These are phyloP conservation scores for Carallia brachiata DNA, from an alignment of 345 rosid species.

Conservation along the genomic window DNA sequence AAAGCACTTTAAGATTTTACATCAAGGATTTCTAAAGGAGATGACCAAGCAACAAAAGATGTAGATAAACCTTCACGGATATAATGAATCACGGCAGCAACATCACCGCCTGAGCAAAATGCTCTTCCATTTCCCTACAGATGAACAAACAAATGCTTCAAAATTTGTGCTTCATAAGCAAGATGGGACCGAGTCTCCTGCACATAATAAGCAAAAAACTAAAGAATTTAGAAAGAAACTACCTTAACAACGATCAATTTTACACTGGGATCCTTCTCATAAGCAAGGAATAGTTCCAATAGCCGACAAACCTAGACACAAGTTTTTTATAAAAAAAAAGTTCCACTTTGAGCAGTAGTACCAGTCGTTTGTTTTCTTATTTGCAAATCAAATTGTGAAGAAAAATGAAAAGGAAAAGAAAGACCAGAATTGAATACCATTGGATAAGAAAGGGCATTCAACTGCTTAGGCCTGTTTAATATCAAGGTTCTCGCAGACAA, in stretches of 20 bases:
- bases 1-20: neutral
- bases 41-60: conserved; percentile 21
- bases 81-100: conserved; percentile 49
- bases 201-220: too few species aligned
- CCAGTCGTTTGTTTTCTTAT: neutral
- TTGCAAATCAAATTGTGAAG: neutral
- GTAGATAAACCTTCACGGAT: conserved; percentile 35
- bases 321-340: conserved; percentile 27
- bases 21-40: neutral
- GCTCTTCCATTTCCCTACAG: conserved; percentile 73
- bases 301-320: conserved; percentile 57
- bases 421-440: conserved; percentile 43
- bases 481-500: conserved; percentile 47
- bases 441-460: conserved; percentile 57
- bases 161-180: too few species aligned
- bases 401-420: neutral
- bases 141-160: neutral
- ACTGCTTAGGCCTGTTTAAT: conserved; percentile 65
- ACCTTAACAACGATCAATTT: conserved; percentile 75
- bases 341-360: neutral
- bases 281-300: conserved; percentile 54
- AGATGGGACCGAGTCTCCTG: too few species aligned
- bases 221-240: neutral
- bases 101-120: conserved; percentile 89
- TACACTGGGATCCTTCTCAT: conserved; percentile 55